These are phyloP conservation scores for Cenchrus americanus DNA, from an alignment of 176 grass and related monocot species.

Conservation along the genomic window DNA sequence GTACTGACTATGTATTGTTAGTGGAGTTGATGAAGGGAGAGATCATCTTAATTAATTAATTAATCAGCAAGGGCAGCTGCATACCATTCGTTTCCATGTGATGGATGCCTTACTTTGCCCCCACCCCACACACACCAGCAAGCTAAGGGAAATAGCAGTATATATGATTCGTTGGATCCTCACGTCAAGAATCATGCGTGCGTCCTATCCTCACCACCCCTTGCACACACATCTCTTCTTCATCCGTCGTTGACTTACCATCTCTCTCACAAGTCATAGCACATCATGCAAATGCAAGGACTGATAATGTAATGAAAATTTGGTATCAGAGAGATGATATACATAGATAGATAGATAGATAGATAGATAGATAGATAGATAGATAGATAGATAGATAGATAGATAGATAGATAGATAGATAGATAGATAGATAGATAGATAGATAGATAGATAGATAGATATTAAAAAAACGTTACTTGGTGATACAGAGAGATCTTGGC, in stretches of 20 bases:
- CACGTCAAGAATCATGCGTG: constrained; percentile 51
- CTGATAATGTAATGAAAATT: no score
- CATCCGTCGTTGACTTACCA: constrained; percentile 53
- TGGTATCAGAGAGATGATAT: no score
- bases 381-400: no score
- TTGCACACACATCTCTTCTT: neutral
- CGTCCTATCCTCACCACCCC: neutral
- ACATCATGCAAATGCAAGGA: neutral
- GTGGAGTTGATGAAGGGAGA: constrained; percentile 7
- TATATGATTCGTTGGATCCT: neutral
- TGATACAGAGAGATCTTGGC: no score
- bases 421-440: no score
- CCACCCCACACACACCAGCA: constrained; percentile 43
- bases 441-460: no score
- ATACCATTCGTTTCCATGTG: neutral
- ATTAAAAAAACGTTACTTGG: no score
- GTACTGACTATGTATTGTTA: no score
- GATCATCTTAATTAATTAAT: neutral
- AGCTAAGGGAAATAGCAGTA: constrained; percentile 25
- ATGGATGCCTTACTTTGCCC: constrained; percentile 60
- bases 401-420: no score
- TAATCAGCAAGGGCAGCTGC: neutral
- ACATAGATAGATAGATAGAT: no score
- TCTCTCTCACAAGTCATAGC: neutral
- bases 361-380: no score